Percentiles rank a stretch among this genome's conserved stretches.
Evolutionary conservation across 306 rosid genomes (phyloP).

Genomic region (Cicer pinnatifidum): DNA sequence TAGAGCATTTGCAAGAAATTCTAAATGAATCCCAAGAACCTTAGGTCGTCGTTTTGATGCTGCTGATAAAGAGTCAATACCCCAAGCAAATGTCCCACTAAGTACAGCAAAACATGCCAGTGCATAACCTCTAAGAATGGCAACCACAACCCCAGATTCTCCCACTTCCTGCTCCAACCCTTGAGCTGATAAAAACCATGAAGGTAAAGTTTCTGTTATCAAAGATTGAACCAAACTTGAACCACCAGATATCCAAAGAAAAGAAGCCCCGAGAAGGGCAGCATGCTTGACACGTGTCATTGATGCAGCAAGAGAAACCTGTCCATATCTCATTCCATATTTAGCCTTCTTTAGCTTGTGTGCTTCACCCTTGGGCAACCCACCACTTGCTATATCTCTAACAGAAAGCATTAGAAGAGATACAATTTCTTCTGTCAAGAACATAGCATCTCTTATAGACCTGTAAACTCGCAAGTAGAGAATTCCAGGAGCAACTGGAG

Average conservation of each 20-base stretch:
- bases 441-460: constrained; percentile 72
- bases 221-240: constrained; percentile 71
- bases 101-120: constrained; percentile 83
- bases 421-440: constrained; percentile 77
- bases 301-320: constrained; percentile 78
- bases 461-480: constrained; percentile 76
- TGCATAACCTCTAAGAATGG: constrained; percentile 87
- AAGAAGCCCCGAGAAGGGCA: constrained; percentile 84
- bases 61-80: constrained; percentile 70
- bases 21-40: constrained; percentile 75
- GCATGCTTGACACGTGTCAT: constrained; percentile 84
- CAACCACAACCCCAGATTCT: constrained; percentile 69
- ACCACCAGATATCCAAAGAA: constrained; percentile 90
- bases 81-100: constrained; percentile 91
- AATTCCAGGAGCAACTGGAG: constrained; percentile 92
- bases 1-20: constrained; percentile 82
- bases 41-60: constrained; percentile 78
- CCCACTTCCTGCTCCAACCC: constrained; percentile 60
- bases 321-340: constrained; percentile 59
- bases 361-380: constrained; percentile 53
- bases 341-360: constrained; percentile 59
- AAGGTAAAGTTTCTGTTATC: constrained; percentile 84
- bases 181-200: constrained; percentile 85
- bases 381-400: constrained; percentile 66
- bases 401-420: constrained; percentile 81